Percentiles rank a stretch among this genome's conserved stretches.
Evolutionary conservation across 2,329 filamentous ascomycete genomes (phyloP).

Genomic region (Emericellopsis atlantica): DNA sequence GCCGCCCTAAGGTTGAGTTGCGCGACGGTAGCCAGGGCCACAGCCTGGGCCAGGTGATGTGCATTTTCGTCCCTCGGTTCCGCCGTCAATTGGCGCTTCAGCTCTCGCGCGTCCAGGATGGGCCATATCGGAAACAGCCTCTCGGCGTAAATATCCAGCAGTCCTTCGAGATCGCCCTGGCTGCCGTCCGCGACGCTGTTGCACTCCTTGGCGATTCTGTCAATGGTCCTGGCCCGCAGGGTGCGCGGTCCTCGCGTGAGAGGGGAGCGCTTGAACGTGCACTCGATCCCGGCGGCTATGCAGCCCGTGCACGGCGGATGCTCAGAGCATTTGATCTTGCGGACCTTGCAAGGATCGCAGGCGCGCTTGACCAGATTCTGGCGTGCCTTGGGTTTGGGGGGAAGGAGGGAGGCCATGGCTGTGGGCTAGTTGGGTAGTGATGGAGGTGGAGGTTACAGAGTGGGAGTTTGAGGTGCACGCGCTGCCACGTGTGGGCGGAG

Average conservation of each 20-base stretch:
- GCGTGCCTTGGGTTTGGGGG: not conserved
- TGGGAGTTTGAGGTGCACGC: too few relatives aligned
- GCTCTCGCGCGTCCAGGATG: slow-evolving; percentile 29
- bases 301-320: slow-evolving; percentile 32
- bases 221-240: slow-evolving; percentile 29
- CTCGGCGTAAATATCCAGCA: slow-evolving; percentile 31
- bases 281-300: slow-evolving; percentile 27
- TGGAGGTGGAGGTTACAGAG: too few relatives aligned
- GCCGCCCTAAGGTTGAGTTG: slow-evolving; percentile 28
- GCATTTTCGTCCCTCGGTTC: slow-evolving; percentile 19
- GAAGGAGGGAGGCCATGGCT: not conserved
- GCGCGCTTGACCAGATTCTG: slow-evolving; percentile 24
- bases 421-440: not conserved
- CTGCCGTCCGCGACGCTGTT: not conserved
- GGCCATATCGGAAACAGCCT: slow-evolving; percentile 40
- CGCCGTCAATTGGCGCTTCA: slow-evolving; percentile 22
- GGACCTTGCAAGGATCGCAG: slow-evolving; percentile 38
- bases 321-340: slow-evolving; percentile 38
- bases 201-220: slow-evolving; percentile 20
- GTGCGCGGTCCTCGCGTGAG: slow-evolving; percentile 30
- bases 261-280: slow-evolving; percentile 34
- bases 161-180: not conserved
- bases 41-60: slow-evolving; percentile 27
- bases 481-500: too few relatives aligned
- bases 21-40: slow-evolving; percentile 33